Evolutionary conservation across 805 yeast species (phyloP).

Genomic region (Candida vaughaniae): DNA sequence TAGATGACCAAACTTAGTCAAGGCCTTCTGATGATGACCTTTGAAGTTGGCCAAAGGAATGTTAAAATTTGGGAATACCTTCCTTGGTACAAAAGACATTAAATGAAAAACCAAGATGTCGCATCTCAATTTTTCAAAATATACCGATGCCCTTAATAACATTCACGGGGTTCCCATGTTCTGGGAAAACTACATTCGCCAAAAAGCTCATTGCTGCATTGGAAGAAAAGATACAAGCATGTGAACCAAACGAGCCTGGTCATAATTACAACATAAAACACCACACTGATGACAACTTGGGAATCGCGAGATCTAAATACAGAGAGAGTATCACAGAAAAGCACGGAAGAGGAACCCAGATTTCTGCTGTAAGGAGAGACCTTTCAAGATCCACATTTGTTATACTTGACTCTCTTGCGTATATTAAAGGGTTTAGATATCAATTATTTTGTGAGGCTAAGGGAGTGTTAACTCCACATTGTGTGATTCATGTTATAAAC

Average conservation of each 20-base stretch:
- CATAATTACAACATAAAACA: slow-evolving; percentile 59
- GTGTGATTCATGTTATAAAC: slow-evolving; percentile 76
- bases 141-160: slow-evolving; percentile 83
- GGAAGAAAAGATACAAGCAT: slow-evolving; percentile 44
- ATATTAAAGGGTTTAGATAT: slow-evolving; percentile 93
- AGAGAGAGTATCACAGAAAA: slow-evolving; percentile 75
- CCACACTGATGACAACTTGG: slow-evolving; percentile 77
- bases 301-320: slow-evolving; percentile 67
- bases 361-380: slow-evolving; percentile 86
- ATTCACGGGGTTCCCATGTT: slow-evolving; percentile 80
- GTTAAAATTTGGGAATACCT: slow-evolving; percentile 69
- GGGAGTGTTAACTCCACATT: slow-evolving; percentile 74
- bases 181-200: slow-evolving; percentile 83
- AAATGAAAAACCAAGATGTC: background rate
- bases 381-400: slow-evolving; percentile 69
- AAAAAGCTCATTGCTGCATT: slow-evolving; percentile 48
- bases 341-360: slow-evolving; percentile 76
- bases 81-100: slow-evolving; percentile 63
- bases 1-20: slow-evolving; percentile 60
- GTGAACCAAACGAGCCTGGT: slow-evolving; percentile 44
- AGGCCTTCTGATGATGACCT: slow-evolving; percentile 86
- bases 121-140: slow-evolving; percentile 1
- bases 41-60: slow-evolving; percentile 76
- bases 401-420: slow-evolving; percentile 79
- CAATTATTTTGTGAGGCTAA: slow-evolving; percentile 94